Percentiles rank a stretch among this genome's conserved stretches.
Conservation (phyloP, 306 rosid genomes). For the Fagus crenata region DNA sequence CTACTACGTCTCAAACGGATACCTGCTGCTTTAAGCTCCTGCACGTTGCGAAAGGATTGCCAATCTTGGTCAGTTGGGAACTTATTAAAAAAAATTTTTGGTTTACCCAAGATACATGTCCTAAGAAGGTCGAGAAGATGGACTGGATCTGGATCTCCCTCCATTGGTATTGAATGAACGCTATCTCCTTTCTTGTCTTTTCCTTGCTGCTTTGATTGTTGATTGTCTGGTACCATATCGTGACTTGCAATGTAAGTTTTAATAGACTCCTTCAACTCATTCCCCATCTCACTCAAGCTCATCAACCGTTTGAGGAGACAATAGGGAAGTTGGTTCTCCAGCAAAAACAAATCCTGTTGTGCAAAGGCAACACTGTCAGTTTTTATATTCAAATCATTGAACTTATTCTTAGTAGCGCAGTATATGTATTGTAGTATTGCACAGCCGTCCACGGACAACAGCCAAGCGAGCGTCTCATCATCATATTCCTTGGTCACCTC, state of each 20-base stretch:
- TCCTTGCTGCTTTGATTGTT: no score
- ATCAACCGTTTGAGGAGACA: conserved; percentile 14
- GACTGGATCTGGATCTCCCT: no score
- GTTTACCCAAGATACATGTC: no score
- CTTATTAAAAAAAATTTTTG: no score
- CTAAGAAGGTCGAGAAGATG: conserved; percentile 24
- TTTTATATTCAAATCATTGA: neutral
- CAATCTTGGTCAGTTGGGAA: no score
- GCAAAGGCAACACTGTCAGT: neutral
- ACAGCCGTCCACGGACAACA: conserved; percentile 34
- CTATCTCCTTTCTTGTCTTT: no score
- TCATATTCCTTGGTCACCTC: neutral
- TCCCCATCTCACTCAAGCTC: neutral
- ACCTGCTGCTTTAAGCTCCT: neutral
- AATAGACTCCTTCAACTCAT: neutral
- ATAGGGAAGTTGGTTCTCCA: conserved; percentile 38
- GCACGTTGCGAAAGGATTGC: neutral
- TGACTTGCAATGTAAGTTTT: neutral
- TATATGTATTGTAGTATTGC: conserved; percentile 11
- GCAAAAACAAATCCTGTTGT: conserved; percentile 29
- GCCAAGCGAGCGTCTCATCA: conserved; percentile 8
- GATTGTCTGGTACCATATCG: fast-evolving
- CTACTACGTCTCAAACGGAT: no score
- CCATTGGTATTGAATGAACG: no score
- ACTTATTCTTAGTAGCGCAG: fast-evolving